These are phyloP conservation scores for Diutina rugosa DNA, from an alignment of 1,139 yeast species.

Conservation along the genomic window DNA sequence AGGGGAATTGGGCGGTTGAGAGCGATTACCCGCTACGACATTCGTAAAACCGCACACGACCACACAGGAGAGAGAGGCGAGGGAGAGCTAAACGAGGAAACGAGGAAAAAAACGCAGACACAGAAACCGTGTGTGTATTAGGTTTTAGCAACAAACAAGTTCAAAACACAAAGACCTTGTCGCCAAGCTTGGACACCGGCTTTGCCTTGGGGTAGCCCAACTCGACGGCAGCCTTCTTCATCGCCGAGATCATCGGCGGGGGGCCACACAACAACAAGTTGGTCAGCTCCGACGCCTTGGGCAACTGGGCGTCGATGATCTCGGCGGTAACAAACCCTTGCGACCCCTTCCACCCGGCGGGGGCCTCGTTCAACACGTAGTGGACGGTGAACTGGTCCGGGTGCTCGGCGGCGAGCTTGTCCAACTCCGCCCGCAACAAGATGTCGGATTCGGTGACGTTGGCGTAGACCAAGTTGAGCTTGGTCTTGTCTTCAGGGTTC, in stretches of 20 bases:
- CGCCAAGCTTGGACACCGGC: slow-evolving; percentile 85
- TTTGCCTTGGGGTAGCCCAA: slow-evolving; percentile 81
- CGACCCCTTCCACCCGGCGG: slow-evolving; percentile 67
- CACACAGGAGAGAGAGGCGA: no score
- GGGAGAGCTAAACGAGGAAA: no score
- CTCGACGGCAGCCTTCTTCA: slow-evolving; percentile 67
- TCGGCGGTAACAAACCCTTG: slow-evolving; percentile 77
- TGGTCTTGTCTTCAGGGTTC: slow-evolving; percentile 9
- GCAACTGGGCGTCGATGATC: slow-evolving; percentile 52
- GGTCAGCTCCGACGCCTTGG: slow-evolving; percentile 47
- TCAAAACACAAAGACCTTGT: slow-evolving; percentile 81
- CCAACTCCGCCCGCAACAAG: slow-evolving; percentile 60
- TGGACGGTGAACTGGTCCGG: slow-evolving; percentile 58
- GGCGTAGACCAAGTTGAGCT: slow-evolving; percentile 8
- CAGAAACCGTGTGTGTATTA: not conserved
- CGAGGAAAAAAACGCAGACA: not conserved
- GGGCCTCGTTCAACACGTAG: slow-evolving; percentile 66
- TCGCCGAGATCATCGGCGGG: slow-evolving; percentile 71
- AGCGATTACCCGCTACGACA: no score
- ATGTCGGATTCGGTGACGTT: slow-evolving; percentile 8
- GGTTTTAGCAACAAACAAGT: not conserved
- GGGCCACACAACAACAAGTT: slow-evolving; percentile 92
- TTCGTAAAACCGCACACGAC: no score
- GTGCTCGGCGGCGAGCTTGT: slow-evolving; percentile 44
- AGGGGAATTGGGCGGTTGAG: no score